Conservation (phyloP, 2,329 filamentous ascomycete genomes). For the Elsinoe necatrix region DNA sequence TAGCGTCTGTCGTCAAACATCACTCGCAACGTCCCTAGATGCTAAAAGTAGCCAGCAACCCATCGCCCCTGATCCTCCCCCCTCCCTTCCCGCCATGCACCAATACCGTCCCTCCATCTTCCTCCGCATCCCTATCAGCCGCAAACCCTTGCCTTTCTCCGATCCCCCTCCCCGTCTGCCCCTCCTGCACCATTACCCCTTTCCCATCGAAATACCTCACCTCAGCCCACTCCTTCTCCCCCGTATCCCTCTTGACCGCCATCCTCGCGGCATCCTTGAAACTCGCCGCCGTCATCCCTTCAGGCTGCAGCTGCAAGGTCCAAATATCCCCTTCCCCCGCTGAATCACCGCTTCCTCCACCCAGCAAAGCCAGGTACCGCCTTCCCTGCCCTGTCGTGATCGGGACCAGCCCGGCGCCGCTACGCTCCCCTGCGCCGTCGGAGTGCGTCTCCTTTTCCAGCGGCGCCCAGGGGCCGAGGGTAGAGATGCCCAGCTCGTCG, state of each 20-base stretch:
- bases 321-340: constrained; percentile 40
- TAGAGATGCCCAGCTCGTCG: constrained; percentile 18
- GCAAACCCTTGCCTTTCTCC: constrained; percentile 35
- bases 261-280: constrained; percentile 44
- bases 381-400: constrained; percentile 38
- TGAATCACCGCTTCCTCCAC: constrained; percentile 32
- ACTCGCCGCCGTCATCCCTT: constrained; percentile 39
- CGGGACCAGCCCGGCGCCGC: constrained; percentile 33
- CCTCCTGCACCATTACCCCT: constrained; percentile 28
- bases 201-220: constrained; percentile 41
- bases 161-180: constrained; percentile 29
- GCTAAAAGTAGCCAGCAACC: constrained; percentile 35
- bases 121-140: constrained; percentile 34
- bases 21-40: not conserved
- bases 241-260: constrained; percentile 39
- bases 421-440: constrained; percentile 33
- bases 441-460: constrained; percentile 33
- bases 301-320: constrained; percentile 45
- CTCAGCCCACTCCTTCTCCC: constrained; percentile 44
- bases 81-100: constrained; percentile 47
- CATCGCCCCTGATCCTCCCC: constrained; percentile 35
- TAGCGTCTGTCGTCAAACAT: not conserved
- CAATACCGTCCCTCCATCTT: constrained; percentile 41
- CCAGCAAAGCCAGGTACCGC: constrained; percentile 42
- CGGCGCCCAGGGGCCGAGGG: constrained; percentile 34